Percentiles rank a stretch among this genome's conserved stretches.
Evolutionary conservation across 2,329 filamentous ascomycete species (phyloP).

Genomic region (Didymella keratinophila): DNA sequence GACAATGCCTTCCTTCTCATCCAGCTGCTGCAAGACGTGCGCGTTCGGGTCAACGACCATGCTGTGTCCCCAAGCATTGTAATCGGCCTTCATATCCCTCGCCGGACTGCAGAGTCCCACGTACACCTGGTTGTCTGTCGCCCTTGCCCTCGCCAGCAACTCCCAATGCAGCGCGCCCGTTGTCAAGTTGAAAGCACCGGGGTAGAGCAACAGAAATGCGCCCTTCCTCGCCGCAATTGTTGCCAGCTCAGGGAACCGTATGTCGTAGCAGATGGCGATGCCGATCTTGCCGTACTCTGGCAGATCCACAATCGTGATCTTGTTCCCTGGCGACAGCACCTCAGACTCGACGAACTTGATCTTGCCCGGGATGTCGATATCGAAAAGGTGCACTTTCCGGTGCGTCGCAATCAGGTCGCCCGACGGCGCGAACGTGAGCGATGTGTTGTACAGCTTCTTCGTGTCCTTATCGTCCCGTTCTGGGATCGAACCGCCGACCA

Average conservation of each 20-base stretch:
- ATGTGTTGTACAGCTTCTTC: constrained; percentile 89
- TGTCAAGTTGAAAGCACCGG: constrained; percentile 95
- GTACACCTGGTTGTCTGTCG: constrained; percentile 93
- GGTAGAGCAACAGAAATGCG: constrained; percentile 89
- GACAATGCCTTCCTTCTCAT: constrained; percentile 78
- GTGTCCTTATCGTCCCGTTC: constrained; percentile 68
- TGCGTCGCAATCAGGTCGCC: constrained; percentile 86
- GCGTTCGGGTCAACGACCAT: constrained; percentile 89
- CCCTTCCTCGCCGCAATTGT: constrained; percentile 85
- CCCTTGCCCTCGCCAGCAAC: constrained; percentile 80
- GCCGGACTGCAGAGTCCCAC: constrained; percentile 93
- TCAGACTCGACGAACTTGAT: constrained; percentile 92
- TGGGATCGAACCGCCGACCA: constrained; percentile 92
- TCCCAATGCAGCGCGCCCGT: constrained; percentile 94
- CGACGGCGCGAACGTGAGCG: constrained; percentile 78
- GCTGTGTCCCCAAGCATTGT: constrained; percentile 92
- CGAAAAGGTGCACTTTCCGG: constrained; percentile 94
- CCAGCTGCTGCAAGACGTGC: constrained; percentile 78
- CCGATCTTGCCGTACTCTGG: constrained; percentile 88
- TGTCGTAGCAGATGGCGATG: constrained; percentile 95
- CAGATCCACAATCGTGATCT: constrained; percentile 83
- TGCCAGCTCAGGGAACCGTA: constrained; percentile 93
- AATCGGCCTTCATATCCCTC: constrained; percentile 76
- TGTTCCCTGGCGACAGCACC: constrained; percentile 83
- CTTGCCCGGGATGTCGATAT: constrained; percentile 96